Conservation (phyloP, 106 monocot genomes). For the Ottelia alismoides region DNA sequence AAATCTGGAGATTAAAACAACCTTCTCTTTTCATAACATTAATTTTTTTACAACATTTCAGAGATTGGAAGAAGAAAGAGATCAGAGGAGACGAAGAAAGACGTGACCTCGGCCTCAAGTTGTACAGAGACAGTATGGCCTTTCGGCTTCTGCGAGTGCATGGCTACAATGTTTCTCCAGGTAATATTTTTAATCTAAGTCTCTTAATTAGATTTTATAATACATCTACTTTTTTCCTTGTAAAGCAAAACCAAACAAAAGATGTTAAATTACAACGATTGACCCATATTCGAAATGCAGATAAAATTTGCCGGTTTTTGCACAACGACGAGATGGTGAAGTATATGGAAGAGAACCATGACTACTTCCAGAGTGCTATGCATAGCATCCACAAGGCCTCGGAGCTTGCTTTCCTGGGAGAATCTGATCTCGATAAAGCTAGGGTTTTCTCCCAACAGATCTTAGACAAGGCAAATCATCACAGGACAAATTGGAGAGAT, state of each 20-base stretch:
- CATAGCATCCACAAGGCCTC: constrained; percentile 17
- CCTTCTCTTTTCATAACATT: constrained; percentile 11
- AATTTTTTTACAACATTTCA: neutral
- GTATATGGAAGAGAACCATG: constrained; percentile 16
- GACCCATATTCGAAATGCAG: neutral
- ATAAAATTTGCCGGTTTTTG: constrained; percentile 18
- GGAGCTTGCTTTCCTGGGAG: constrained; percentile 8
- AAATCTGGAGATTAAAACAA: neutral
- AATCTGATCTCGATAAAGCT: constrained; percentile 18
- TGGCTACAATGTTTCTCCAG: constrained; percentile 19
- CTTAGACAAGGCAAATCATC: constrained; percentile 6
- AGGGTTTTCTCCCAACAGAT: constrained; percentile 1
- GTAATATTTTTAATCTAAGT: constrained; percentile 3
- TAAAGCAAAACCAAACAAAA: neutral
- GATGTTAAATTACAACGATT: neutral
- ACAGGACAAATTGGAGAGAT: neutral
- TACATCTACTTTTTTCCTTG: too few relatives aligned
- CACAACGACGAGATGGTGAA: constrained; percentile 3
- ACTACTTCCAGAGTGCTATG: constrained; percentile 6
- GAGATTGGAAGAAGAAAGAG: constrained; percentile 6
- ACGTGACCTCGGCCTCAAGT: neutral
- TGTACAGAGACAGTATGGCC: constrained; percentile 15
- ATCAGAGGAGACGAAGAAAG: neutral
- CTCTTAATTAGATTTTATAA: too few relatives aligned
- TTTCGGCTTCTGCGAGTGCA: constrained; percentile 18